Evolutionary conservation across 2,329 filamentous ascomycete genomes (phyloP).

Genomic region (Colletotrichum tanaceti): DNA sequence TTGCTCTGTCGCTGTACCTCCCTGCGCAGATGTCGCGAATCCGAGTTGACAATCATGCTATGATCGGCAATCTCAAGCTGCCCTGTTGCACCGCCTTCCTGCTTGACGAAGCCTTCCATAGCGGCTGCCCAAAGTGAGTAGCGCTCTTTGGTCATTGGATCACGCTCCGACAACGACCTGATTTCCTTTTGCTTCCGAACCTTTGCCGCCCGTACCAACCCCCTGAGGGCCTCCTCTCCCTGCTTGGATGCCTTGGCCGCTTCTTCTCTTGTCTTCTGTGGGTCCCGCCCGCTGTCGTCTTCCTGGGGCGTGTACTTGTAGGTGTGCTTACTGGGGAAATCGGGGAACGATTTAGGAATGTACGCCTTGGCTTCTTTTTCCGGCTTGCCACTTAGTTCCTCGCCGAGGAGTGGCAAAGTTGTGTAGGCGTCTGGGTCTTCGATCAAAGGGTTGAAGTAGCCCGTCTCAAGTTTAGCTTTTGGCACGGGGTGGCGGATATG

Average conservation of each 20-base stretch:
- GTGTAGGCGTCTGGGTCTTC: constrained; percentile 55
- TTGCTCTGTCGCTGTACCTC: constrained; percentile 63
- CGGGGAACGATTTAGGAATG: constrained; percentile 69
- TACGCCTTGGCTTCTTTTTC: constrained; percentile 68
- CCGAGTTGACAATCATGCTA: constrained; percentile 73
- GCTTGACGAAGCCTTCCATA: constrained; percentile 67
- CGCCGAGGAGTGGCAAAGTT: constrained; percentile 59
- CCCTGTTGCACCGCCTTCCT: constrained; percentile 50
- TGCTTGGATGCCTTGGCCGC: constrained; percentile 70
- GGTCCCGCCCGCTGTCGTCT: constrained; percentile 59
- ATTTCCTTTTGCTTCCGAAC: constrained; percentile 74
- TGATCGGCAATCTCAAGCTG: constrained; percentile 68
- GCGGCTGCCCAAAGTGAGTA: constrained; percentile 71
- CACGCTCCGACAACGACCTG: constrained; percentile 65
- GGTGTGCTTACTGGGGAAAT: constrained; percentile 73
- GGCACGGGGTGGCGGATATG: constrained; percentile 67
- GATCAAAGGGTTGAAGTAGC: constrained; percentile 53
- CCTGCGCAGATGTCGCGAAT: constrained; percentile 63
- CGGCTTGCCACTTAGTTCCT: constrained; percentile 67
- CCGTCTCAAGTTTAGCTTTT: constrained; percentile 52
- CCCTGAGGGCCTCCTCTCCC: constrained; percentile 70
- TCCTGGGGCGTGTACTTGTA: constrained; percentile 70
- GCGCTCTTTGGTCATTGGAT: constrained; percentile 64
- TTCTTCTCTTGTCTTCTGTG: constrained; percentile 69
- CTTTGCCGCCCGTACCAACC: constrained; percentile 71